Evolutionary conservation across 2,329 filamentous ascomycete genomes (phyloP).

Genomic region (Trichophyton rubrum): DNA sequence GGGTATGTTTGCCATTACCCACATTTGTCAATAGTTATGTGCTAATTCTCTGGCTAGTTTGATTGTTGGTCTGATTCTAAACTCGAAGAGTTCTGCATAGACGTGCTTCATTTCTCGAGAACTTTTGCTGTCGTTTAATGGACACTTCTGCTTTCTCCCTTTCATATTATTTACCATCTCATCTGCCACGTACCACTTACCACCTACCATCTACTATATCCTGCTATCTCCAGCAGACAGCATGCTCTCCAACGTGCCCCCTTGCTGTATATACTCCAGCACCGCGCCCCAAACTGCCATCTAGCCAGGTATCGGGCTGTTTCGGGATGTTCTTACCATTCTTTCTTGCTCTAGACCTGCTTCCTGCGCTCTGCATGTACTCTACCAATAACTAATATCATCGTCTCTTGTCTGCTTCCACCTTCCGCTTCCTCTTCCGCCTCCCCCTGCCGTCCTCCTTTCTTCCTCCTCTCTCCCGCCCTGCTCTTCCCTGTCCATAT

Average conservation of each 20-base stretch:
- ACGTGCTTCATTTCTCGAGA: not conserved
- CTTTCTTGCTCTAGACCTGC: not conserved
- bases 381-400: not conserved
- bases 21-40: slow-evolving; percentile 32
- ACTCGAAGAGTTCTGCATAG: slow-evolving; percentile 55
- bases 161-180: not conserved
- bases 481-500: too few relatives aligned
- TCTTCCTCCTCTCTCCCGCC: not conserved
- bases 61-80: slow-evolving; percentile 81
- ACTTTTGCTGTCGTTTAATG: too few relatives aligned
- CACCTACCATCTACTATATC: not conserved
- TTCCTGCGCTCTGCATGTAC: not conserved
- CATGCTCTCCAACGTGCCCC: not conserved
- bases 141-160: not conserved
- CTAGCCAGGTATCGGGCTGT: not conserved
- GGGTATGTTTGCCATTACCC: slow-evolving; percentile 57
- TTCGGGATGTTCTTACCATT: not conserved
- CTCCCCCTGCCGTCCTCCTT: not conserved
- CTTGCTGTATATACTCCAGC: slow-evolving; percentile 2
- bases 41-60: slow-evolving; percentile 41
- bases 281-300: not conserved
- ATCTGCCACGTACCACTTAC: not conserved
- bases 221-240: too few relatives aligned
- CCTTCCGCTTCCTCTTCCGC: not conserved
- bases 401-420: not conserved